Conservation (phyloP, 306 rosid species). For the Dryas drummondii region DNA sequence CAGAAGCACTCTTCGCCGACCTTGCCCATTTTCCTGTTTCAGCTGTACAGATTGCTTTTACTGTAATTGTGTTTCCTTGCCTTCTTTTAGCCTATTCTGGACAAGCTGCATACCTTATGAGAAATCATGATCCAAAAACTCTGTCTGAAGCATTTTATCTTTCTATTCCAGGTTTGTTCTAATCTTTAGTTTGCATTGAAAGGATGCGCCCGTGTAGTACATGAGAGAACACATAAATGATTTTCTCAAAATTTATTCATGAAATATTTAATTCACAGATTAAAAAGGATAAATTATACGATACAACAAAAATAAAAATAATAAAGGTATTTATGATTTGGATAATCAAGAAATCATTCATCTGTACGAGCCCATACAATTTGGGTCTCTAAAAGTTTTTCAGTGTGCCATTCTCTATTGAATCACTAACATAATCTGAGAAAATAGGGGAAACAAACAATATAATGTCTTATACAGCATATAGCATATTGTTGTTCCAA, state of each 20-base stretch:
- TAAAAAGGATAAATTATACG: neutral
- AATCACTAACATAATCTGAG: neutral
- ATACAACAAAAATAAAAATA: neutral
- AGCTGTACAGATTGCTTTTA: constrained; percentile 92
- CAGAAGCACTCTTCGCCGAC: constrained; percentile 97
- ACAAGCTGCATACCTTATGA: constrained; percentile 86
- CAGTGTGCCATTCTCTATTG: neutral
- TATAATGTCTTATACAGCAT: neutral
- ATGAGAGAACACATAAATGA: neutral
- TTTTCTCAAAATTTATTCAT: neutral
- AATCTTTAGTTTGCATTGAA: constrained; percentile 1
- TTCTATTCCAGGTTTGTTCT: constrained; percentile 85
- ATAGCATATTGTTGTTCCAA: constrained; percentile 17
- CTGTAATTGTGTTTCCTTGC: constrained; percentile 89
- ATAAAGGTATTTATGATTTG: neutral
- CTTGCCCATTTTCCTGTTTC: constrained; percentile 95
- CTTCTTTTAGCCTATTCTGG: constrained; percentile 95
- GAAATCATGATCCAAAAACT: constrained; percentile 6
- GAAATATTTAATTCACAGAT: neutral
- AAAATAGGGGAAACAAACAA: neutral
- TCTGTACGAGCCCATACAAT: neutral
- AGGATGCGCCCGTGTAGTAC: neutral
- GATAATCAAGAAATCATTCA: neutral
- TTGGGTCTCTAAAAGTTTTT: neutral
- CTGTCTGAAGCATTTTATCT: constrained; percentile 61